Evolutionary conservation across 805 yeast species (phyloP).

Genomic region (Hanseniaspora valbyensis): DNA sequence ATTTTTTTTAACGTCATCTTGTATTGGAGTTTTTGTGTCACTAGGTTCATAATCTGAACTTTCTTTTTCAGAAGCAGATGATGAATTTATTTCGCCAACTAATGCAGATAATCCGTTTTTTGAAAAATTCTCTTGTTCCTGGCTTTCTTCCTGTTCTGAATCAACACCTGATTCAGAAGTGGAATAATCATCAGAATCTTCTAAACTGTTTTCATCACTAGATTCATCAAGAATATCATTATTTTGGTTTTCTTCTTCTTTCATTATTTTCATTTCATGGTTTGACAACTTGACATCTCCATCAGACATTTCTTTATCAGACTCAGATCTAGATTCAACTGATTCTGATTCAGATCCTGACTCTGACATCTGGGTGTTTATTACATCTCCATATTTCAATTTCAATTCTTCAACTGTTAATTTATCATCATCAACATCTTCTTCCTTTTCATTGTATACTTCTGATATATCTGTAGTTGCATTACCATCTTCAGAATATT

Average conservation of each 20-base stretch:
- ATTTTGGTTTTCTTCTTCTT: slow-evolving; percentile 4
- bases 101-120: slow-evolving; percentile 4
- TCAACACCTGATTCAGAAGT: not conserved
- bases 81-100: slow-evolving; percentile 13
- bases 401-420: slow-evolving; percentile 36
- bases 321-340: too few relatives aligned
- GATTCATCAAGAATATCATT: slow-evolving; percentile 10
- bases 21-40: slow-evolving; percentile 20
- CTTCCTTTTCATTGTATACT: slow-evolving; percentile 14
- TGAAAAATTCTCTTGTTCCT: too few relatives aligned
- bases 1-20: too few relatives aligned
- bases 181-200: not conserved
- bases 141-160: slow-evolving; percentile 4
- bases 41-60: too few relatives aligned
- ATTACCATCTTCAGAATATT: not conserved
- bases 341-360: slow-evolving; percentile 2
- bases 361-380: too few relatives aligned
- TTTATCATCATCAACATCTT: slow-evolving; percentile 6
- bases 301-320: slow-evolving; percentile 16
- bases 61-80: slow-evolving; percentile 17
- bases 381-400: slow-evolving; percentile 32
- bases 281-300: slow-evolving; percentile 17
- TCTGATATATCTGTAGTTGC: too few relatives aligned
- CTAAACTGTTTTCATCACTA: not conserved
- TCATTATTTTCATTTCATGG: slow-evolving; percentile 13